phyloP scores from a whole-genome alignment of 306 rosid species.

The Ziziphus jujuba region DNA sequence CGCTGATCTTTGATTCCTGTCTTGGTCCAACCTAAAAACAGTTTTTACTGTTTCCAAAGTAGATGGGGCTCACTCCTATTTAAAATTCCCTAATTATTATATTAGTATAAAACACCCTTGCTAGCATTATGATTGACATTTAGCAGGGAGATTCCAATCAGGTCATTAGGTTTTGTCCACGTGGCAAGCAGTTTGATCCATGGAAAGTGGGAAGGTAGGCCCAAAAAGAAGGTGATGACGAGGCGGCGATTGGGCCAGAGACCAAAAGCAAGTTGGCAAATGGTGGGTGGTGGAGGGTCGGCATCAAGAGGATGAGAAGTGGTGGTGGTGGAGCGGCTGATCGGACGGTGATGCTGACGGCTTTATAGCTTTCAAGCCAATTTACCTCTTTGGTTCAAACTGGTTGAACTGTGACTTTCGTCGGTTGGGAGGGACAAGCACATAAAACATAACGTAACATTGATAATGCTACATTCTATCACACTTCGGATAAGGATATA shows the following conservation, averaged over 20 bases:
- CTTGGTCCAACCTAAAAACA: conserved; percentile 14
- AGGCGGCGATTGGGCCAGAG: not conserved
- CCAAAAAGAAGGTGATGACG: not conserved
- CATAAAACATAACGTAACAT: not conserved
- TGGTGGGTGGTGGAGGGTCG: conserved; percentile 37
- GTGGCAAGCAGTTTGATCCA: not conserved
- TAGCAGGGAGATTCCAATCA: not conserved
- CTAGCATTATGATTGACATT: not conserved
- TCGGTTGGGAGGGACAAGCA: conserved; percentile 26
- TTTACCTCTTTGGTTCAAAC: conserved; percentile 10
- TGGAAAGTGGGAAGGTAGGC: not conserved
- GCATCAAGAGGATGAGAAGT: conserved; percentile 14
- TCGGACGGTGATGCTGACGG: conserved; percentile 9
- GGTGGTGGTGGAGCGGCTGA: conserved; percentile 15
- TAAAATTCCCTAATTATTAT: not conserved
- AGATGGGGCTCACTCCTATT: not conserved
- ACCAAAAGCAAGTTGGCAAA: not conserved
- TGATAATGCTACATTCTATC: not conserved
- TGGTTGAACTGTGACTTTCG: conserved; percentile 48
- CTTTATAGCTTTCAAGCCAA: conserved; percentile 36
- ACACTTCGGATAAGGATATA: not conserved
- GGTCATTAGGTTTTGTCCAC: not conserved
- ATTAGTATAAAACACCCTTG: no score
- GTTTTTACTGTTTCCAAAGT: conserved; percentile 12
- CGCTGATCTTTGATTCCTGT: conserved; percentile 25